Evolutionary conservation across 2,329 filamentous ascomycete genomes (phyloP).

Genomic region (Rhynchosporium graminicola): DNA sequence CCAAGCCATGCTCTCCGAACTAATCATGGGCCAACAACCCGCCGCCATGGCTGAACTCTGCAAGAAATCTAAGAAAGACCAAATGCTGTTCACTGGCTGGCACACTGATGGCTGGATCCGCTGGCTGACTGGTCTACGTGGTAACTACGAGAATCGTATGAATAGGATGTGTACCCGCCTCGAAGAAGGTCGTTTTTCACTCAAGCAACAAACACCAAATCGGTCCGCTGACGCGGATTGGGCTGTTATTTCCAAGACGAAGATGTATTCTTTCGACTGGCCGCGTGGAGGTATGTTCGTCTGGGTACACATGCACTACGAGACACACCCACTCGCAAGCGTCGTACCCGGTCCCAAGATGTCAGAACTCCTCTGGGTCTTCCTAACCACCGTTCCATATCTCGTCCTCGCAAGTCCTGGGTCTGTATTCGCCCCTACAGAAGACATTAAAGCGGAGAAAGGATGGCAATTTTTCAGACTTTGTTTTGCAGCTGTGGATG

Average conservation of each 20-base stretch:
- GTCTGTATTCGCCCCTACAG: slow-evolving; percentile 69
- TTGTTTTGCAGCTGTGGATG: slow-evolving; percentile 83
- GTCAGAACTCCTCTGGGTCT: slow-evolving; percentile 67
- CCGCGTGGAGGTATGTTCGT: slow-evolving; percentile 91
- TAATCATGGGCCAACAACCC: slow-evolving; percentile 71
- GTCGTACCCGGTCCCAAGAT: slow-evolving; percentile 57
- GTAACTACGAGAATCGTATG: slow-evolving; percentile 85
- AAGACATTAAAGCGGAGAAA: slow-evolving; percentile 55
- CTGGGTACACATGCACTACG: slow-evolving; percentile 75
- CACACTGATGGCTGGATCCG: slow-evolving; percentile 83
- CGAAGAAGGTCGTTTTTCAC: slow-evolving; percentile 64
- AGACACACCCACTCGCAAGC: slow-evolving; percentile 68
- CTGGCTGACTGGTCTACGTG: slow-evolving; percentile 84
- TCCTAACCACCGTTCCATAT: slow-evolving; percentile 68
- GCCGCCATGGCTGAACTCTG: slow-evolving; percentile 49
- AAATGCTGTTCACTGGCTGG: slow-evolving; percentile 61
- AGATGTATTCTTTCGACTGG: slow-evolving; percentile 75
- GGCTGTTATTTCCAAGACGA: slow-evolving; percentile 73
- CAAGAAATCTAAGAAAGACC: slow-evolving; percentile 43
- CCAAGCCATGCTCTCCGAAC: slow-evolving; percentile 76
- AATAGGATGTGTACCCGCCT: slow-evolving; percentile 73
- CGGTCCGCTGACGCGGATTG: slow-evolving; percentile 66
- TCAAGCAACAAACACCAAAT: slow-evolving; percentile 61
- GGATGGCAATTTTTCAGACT: slow-evolving; percentile 75
- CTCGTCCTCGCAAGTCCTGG: slow-evolving; percentile 73